Evolutionary conservation across 805 yeast species (phyloP), one percentile per base, ranked within the genome.

Genomic region (Metschnikowia santaceciliae): DNA sequence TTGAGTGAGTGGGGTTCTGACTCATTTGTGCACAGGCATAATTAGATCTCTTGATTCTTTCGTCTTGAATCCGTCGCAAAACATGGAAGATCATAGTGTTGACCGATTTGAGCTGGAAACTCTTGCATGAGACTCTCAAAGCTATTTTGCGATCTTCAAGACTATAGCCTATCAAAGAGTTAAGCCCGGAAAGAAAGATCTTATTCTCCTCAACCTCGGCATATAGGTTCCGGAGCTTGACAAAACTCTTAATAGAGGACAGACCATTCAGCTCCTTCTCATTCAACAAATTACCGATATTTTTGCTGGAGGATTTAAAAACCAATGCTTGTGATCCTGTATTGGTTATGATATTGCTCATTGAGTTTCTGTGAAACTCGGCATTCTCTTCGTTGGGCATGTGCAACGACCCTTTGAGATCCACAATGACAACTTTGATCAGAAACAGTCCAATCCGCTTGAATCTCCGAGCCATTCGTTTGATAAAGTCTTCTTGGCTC

Each of bases 21-120:
- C 20, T 47, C 51, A 46, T 42, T 47, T 32, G 43, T 33, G 58
- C 62, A 52, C 65, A 73, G n/a, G 61, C 61, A 23, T 55, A 50
- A 44, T 71, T 71, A 19, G 58, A 61, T 17, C 64, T 56, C 2
- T 45, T 35, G 22, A 63, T 68, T 19, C 51, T 55, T 39, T 69
- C 62, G 47, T 71, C 72, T 40, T 69, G 55, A 8, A 71, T 46
- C 45, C 61, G 63, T 42, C 73, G 53, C 6, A 72, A 66, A 17
- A 73, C 56, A 34, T 67, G 66, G 52, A 74, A 73, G 5, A 74
- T 58, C 42, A 66, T 69, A 11, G 64, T 66, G 55, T 74, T 74
- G 13, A 72, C 69, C 1, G 76, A 71, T 34, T 60, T 63, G 26
- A 70, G 42, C 49, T 61, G 62, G 7, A 70, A 42, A 14, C 58